Evolutionary conservation across 1,284 basidiomycete genomes (phyloP), one percentile per base, ranked within the genome.

Genomic region (Trichosporon inkin): DNA sequence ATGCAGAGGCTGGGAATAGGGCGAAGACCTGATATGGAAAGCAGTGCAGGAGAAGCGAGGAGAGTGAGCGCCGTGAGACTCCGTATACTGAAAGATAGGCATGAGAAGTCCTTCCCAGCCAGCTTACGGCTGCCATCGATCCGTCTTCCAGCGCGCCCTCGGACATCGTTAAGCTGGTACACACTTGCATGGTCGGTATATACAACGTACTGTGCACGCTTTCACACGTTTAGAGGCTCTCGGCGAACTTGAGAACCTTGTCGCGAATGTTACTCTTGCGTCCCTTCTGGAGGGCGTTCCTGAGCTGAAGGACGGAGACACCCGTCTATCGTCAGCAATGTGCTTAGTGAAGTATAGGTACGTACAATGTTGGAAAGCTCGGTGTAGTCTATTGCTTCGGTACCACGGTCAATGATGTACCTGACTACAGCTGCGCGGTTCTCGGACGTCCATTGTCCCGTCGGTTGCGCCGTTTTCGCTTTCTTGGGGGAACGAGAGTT

Each of bases 231-330:
- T 28, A 49, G 6, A 49, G 14, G 10, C 16, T 17, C 44, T 49
- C 44, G 22, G 24, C 44, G 24, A n/a, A 49, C 44, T 32, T 49
- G 24, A 49, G 11, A 19, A 16, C 24, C 61, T 68, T 69, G 55
- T 69, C 67, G 37, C 69, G 62, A 8, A 72, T 39, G 47, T 68
- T 68, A 0, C 68, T 65, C 59, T 65, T 70, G 24, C 56, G 65
- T 0, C 67, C 69, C 10, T 62, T 60, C 53, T 69, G 67, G 14
- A 67, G 67, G 13, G 69, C 69, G 54, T 72, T 70, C 6, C 52
- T 53, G 20, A 72, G 24, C 47, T 68, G 66, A 17, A 37, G 34
- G 10, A 53, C 47, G 22, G 61, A 62, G n/a, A 68, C 44, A 11
- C 61, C 65, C 36, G 64, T 57, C 68, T 69, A 55, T 8, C 7